Base-by-base conservation (phyloP, 2,329 filamentous ascomycete species). In the Sphaerostilbella broomeana region DNA sequence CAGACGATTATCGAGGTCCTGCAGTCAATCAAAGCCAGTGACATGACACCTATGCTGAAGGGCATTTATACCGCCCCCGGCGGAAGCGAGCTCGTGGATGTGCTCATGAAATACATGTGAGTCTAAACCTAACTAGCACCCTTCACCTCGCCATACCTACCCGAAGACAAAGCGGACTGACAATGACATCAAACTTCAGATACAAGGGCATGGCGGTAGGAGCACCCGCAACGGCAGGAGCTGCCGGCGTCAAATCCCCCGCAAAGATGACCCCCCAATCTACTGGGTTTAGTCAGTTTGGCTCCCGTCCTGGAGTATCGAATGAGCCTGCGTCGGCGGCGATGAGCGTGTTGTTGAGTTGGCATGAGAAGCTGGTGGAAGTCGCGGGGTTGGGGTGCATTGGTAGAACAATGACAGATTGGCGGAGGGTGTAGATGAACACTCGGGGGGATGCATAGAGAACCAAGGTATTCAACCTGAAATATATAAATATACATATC, bases 341-440 rank as follows among this genome's bases (percentile, higher is more conserved):
- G 38, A 97, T 97, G 92, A 97, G 92, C 59, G 92, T 98, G 36
- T 63, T 98, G 59, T 70, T 98, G 51, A 95, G 88, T 65, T 98
- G 92, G 92, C 92, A 98, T 60, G 92, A 98, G 72, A 98, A 95
- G 75, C 77, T 95, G 47, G 87, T 97, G 4, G 92, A 98, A 56
- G 81, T 95, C 56, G 86, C 88, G 25, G 92, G 92, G 17, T 72
- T 88, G 51, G 92, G 92, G 30, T 87, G 85, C 62, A 92, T 98
- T 64, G 86, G 88, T 47, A 79, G 92, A 54, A 87, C 87, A 50
- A 95, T 98, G 89, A 92, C 87, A 28, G 92, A 98, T 70, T 86
- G 90, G 69, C 81, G 92, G 57, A 92, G 84, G 54, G 90, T 61
- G 40, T 62, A 58, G 31, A 38, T 35, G 11, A 22, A 35, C 19